These are phyloP conservation scores for Herpetospermum pedunculosum DNA, from an alignment of 306 rosid species.

Conservation along the genomic window DNA sequence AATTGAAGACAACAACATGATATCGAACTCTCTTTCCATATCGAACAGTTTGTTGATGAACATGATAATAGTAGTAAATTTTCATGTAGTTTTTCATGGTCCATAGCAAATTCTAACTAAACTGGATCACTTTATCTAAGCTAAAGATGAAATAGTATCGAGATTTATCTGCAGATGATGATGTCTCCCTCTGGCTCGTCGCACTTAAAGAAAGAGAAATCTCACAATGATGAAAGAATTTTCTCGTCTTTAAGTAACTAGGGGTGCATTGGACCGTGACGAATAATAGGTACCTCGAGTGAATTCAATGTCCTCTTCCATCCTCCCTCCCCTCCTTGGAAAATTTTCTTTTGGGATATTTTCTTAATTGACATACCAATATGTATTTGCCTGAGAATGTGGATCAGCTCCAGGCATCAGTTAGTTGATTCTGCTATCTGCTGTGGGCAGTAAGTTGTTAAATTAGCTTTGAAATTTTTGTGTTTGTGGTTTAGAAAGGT, in stretches of 20 bases:
- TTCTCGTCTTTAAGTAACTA: neutral
- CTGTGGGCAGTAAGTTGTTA: too few species aligned
- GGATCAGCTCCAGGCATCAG: too few species aligned
- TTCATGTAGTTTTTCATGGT: neutral
- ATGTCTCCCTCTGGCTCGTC: neutral
- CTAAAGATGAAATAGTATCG: too few species aligned
- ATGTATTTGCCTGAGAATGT: too few species aligned
- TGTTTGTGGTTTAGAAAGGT: too few species aligned
- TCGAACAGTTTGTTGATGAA: neutral
- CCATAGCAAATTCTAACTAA: neutral
- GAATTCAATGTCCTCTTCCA: neutral
- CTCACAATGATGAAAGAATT: too few species aligned
- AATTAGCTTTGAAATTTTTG: too few species aligned
- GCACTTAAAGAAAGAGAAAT: too few species aligned
- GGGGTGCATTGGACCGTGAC: neutral
- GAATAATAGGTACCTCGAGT: neutral
- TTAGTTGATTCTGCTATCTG: too few species aligned
- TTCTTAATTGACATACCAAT: neutral
- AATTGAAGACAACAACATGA: conserved; percentile 11
- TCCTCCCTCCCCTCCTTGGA: neutral
- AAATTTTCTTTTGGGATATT: neutral
- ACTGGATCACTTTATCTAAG: too few species aligned
- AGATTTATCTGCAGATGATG: neutral
- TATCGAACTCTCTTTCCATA: neutral
- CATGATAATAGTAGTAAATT: neutral